phyloP scores from a whole-genome alignment of 2,329 filamentous ascomycete genomes.

The Tolypocladium nubicola region DNA sequence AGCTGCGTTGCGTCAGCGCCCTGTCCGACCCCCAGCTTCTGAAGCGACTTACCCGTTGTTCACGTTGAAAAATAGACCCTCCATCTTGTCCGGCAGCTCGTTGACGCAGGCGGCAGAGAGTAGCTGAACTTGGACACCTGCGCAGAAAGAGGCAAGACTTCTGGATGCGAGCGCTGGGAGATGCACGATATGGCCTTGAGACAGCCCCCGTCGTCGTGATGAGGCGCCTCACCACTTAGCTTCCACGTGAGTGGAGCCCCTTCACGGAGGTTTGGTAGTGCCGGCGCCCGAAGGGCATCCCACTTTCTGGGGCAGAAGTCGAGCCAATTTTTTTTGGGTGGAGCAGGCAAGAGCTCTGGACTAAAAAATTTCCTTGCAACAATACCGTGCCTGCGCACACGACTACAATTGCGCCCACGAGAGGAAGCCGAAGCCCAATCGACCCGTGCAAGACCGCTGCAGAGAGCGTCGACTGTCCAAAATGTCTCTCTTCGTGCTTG shows the following conservation, averaged over 20 bases:
- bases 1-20: constrained; percentile 44
- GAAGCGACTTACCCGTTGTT: constrained; percentile 64
- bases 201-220: background rate
- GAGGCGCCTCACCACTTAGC: background rate
- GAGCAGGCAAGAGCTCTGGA: constrained; percentile 21
- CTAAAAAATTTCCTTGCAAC: constrained; percentile 32
- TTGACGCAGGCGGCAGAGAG: background rate
- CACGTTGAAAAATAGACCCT: constrained; percentile 89
- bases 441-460: constrained; percentile 18
- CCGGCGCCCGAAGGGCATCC: constrained; percentile 10
- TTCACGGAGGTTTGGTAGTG: constrained; percentile 13
- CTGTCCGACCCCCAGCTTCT: constrained; percentile 10
- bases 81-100: constrained; percentile 43
- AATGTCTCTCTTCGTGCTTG: constrained; percentile 88
- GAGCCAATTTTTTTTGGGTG: constrained; percentile 23
- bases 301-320: constrained; percentile 13
- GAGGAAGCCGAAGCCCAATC: constrained; percentile 23
- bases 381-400: constrained; percentile 21
- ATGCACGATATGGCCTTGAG: background rate
- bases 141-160: background rate
- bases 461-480: constrained; percentile 25
- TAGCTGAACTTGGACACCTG: background rate
- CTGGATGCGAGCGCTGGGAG: background rate
- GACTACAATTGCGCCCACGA: constrained; percentile 24
- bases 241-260: constrained; percentile 11